Evolutionary conservation across 345 rosid species (phyloP).

Genomic region (Dipteronia sinensis): DNA sequence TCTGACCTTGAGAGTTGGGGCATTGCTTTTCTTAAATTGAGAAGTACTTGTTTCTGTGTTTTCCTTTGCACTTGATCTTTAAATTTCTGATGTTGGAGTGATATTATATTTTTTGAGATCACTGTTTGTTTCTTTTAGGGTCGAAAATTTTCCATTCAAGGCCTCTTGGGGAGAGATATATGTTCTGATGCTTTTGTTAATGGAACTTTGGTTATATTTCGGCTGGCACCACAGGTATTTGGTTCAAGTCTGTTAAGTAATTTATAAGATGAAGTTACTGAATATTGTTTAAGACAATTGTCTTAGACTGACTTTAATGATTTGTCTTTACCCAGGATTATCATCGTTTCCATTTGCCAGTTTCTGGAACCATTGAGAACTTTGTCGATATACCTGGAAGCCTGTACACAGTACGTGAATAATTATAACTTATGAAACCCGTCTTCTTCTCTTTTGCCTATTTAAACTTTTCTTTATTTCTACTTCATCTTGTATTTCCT

Average conservation of each 20-base stretch:
- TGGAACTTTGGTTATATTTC: conserved; percentile 81
- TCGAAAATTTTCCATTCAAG: conserved; percentile 79
- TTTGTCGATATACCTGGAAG: conserved; percentile 69
- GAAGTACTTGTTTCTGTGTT: not conserved
- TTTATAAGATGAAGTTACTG: not conserved
- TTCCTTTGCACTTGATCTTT: conserved; percentile 2
- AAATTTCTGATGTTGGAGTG: not conserved
- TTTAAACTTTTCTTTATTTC: conserved; percentile 3
- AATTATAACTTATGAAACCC: not conserved
- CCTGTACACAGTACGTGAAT: conserved; percentile 69
- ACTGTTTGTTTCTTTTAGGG: conserved; percentile 45
- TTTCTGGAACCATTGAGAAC: conserved; percentile 72
- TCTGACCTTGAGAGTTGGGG: not conserved
- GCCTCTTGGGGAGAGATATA: conserved; percentile 74
- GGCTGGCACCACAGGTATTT: conserved; percentile 92
- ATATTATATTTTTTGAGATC: not conserved
- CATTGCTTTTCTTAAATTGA: not conserved
- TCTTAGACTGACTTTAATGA: not conserved
- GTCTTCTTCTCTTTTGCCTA: not conserved
- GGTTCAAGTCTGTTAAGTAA: not conserved
- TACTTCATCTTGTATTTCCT: conserved; percentile 16
- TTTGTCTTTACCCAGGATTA: conserved; percentile 62
- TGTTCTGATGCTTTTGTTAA: conserved; percentile 53
- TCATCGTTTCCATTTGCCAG: conserved; percentile 86
- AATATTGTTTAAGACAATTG: not conserved